Evolutionary conservation across 768 basidiomycete species (phyloP).

Genomic region (Pulveroboletus sp.): DNA sequence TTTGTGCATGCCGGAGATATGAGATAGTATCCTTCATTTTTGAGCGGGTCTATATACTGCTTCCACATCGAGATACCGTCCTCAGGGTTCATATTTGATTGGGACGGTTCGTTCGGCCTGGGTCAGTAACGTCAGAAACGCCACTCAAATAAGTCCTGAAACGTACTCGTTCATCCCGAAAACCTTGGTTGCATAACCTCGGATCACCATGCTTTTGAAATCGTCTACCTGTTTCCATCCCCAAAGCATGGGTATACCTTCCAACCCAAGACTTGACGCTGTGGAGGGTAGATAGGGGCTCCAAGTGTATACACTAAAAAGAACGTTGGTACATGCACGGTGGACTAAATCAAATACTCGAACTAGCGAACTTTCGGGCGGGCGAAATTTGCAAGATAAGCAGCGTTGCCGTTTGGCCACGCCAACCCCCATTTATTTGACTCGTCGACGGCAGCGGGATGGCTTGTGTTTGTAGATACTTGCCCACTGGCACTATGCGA

Average conservation of each 20-base stretch:
- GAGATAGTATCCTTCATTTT: slow-evolving; percentile 54
- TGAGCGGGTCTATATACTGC: slow-evolving; percentile 61
- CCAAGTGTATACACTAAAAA: slow-evolving; percentile 65
- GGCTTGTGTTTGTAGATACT: background rate
- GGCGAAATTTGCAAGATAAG: slow-evolving; percentile 51
- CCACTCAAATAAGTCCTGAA: background rate
- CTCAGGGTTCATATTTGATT: slow-evolving; percentile 59
- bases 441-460: background rate
- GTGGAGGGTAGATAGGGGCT: slow-evolving; percentile 44
- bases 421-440: slow-evolving; percentile 59
- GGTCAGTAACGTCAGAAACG: background rate
- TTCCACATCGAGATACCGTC: slow-evolving; percentile 60
- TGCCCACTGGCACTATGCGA: slow-evolving; percentile 1
- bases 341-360: slow-evolving; percentile 11
- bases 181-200: slow-evolving; percentile 52
- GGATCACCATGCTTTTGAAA: slow-evolving; percentile 45
- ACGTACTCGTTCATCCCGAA: slow-evolving; percentile 81
- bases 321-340: background rate
- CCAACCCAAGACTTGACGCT: slow-evolving; percentile 45
- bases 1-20: slow-evolving; percentile 71
- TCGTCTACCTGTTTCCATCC: slow-evolving; percentile 48
- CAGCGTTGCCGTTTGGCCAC: slow-evolving; percentile 60
- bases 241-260: slow-evolving; percentile 73
- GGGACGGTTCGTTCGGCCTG: slow-evolving; percentile 68
- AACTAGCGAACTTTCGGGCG: slow-evolving; percentile 43